These are phyloP conservation scores for Boletus semigastroideus DNA, from an alignment of 1,284 basidiomycete species.

Conservation along the genomic window DNA sequence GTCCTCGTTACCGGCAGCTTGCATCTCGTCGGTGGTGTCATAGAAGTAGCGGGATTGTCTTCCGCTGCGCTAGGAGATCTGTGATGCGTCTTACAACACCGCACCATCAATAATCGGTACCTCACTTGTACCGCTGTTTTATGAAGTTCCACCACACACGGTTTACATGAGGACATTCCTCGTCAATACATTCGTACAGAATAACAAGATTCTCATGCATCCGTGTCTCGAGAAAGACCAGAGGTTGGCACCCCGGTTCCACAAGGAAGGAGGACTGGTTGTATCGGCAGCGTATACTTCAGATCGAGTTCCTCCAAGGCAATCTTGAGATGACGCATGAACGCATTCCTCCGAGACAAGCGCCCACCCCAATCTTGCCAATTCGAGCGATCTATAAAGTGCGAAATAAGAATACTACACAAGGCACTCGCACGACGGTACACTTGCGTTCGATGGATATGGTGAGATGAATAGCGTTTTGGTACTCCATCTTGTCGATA, in stretches of 20 bases:
- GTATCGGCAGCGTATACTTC: conserved; percentile 67
- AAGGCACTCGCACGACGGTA: not conserved
- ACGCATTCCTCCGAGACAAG: conserved; percentile 66
- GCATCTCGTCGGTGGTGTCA: conserved; percentile 92
- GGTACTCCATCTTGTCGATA: conserved; percentile 76
- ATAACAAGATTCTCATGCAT: not conserved
- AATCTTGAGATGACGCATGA: conserved; percentile 72
- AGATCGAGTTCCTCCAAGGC: conserved; percentile 72
- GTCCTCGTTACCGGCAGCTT: conserved; percentile 91
- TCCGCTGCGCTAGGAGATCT: conserved; percentile 51
- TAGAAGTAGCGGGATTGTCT: conserved; percentile 84
- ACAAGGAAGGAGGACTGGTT: conserved; percentile 61
- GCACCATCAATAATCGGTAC: conserved; percentile 3
- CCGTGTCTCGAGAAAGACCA: not conserved
- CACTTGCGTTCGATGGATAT: conserved; percentile 76
- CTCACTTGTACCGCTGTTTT: conserved; percentile 13
- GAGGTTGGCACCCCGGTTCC: not conserved
- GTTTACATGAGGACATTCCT: not conserved
- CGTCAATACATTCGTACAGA: not conserved
- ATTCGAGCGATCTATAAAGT: conserved; percentile 61
- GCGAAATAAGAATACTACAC: conserved; percentile 11
- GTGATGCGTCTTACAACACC: not conserved
- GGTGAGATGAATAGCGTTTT: conserved; percentile 66
- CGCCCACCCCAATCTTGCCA: conserved; percentile 88
- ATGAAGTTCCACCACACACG: not conserved